Evolutionary conservation across 192 early-diverging fungal species (phyloP).

Genomic region (Coemansia sp.): DNA sequence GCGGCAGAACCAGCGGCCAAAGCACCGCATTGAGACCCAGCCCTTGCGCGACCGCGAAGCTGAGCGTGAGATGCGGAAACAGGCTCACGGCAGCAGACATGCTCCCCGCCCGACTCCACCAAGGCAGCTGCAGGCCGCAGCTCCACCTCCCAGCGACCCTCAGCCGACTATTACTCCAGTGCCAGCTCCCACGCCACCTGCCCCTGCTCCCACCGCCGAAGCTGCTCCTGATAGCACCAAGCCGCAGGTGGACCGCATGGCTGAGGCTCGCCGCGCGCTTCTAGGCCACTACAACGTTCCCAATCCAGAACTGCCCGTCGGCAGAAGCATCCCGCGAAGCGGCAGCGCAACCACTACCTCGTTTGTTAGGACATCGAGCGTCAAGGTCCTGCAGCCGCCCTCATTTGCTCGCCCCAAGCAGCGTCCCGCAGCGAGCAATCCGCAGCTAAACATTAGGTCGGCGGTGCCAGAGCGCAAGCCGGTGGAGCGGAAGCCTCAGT

Average conservation of each 20-base stretch:
- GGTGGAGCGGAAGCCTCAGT: neutral
- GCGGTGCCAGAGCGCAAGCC: neutral
- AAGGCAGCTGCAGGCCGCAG: neutral
- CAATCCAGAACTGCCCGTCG: slow-evolving; percentile 23
- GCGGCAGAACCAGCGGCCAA: slow-evolving; percentile 18
- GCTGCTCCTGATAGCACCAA: neutral
- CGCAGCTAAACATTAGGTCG: neutral
- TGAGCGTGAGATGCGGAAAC: slow-evolving; percentile 43
- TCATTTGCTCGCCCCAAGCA: slow-evolving; percentile 41
- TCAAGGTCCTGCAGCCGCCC: slow-evolving; percentile 43
- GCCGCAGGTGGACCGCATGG: slow-evolving; percentile 27
- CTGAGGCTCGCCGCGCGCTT: slow-evolving; percentile 46
- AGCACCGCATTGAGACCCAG: slow-evolving; percentile 49
- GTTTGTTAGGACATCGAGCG: slow-evolving; percentile 28
- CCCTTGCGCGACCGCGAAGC: slow-evolving; percentile 55
- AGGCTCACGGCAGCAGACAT: neutral
- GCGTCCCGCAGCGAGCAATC: neutral
- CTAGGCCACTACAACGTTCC: slow-evolving; percentile 47
- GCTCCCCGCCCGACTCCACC: neutral
- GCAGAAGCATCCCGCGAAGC: slow-evolving; percentile 45
- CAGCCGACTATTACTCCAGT: neutral
- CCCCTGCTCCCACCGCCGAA: neutral
- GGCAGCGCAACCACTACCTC: neutral
- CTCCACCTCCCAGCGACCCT: neutral
- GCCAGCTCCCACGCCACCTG: neutral